These are phyloP conservation scores for Pseudocercospora musae DNA, from an alignment of 2,329 filamentous ascomycete species.

Conservation along the genomic window DNA sequence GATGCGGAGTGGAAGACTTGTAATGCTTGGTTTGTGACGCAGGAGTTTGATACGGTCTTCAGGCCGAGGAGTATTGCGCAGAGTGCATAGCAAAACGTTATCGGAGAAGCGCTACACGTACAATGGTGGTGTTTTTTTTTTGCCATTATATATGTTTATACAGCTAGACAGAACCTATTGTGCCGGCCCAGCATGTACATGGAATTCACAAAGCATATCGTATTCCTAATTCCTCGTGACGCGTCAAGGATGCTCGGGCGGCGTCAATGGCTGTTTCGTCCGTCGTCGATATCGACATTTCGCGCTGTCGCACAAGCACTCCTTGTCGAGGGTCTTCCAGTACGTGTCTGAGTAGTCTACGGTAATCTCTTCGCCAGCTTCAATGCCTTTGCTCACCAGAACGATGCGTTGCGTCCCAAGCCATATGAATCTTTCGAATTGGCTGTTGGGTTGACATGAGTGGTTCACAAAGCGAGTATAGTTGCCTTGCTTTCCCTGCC, in stretches of 20 bases:
- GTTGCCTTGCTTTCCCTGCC: conserved; percentile 55
- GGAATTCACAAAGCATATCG: background rate
- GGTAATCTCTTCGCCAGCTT: conserved; percentile 54
- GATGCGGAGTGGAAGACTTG: conserved; percentile 46
- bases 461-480: conserved; percentile 60
- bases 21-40: conserved; percentile 55
- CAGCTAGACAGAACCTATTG: background rate
- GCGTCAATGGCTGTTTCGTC: conserved; percentile 8
- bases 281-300: conserved; percentile 48
- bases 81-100: background rate
- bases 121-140: too few species aligned
- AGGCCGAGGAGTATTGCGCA: conserved; percentile 28
- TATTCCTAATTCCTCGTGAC: background rate
- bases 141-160: too few species aligned
- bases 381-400: conserved; percentile 55
- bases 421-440: conserved; percentile 58
- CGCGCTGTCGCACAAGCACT: conserved; percentile 53
- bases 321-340: conserved; percentile 55
- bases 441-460: conserved; percentile 56
- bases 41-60: conserved; percentile 47
- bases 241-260: conserved; percentile 4
- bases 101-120: background rate
- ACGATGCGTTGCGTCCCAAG: conserved; percentile 54
- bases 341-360: conserved; percentile 59
- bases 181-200: background rate